Conservation (phyloP, 1,284 basidiomycete species). For the Paramarasmius palmivorus region DNA sequence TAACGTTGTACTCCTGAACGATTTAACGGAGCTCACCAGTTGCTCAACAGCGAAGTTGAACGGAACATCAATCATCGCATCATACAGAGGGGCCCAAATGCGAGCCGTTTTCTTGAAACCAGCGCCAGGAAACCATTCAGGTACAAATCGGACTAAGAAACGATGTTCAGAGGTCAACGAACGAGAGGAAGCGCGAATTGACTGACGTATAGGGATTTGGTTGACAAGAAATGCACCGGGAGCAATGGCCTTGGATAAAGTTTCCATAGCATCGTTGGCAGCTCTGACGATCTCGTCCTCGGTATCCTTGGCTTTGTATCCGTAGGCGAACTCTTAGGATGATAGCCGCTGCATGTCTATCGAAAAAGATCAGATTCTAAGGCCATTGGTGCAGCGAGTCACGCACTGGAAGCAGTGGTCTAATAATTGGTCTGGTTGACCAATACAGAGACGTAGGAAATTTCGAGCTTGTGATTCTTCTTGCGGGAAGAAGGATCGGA, state of each 20-base stretch:
- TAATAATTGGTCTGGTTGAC: slow-evolving; percentile 17
- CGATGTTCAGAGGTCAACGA: slow-evolving; percentile 19
- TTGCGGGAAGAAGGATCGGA: slow-evolving; percentile 18
- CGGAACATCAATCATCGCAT: slow-evolving; percentile 24
- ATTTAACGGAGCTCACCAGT: slow-evolving; percentile 16
- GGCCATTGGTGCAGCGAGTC: neutral
- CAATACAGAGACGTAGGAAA: slow-evolving; percentile 26
- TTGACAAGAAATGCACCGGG: slow-evolving; percentile 34
- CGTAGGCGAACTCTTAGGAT: slow-evolving; percentile 32
- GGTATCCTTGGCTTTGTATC: slow-evolving; percentile 25
- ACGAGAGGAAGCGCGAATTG: neutral
- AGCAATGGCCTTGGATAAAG: slow-evolving; percentile 18
- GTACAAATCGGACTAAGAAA: slow-evolving; percentile 16
- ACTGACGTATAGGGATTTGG: slow-evolving; percentile 29
- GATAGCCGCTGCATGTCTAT: slow-evolving; percentile 28
- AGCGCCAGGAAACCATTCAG: slow-evolving; percentile 37
- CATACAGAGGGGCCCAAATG: slow-evolving; percentile 19
- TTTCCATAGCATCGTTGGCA: slow-evolving; percentile 21
- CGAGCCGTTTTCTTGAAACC: slow-evolving; percentile 29
- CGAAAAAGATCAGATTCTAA: neutral
- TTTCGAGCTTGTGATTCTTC: slow-evolving; percentile 24
- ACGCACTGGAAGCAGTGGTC: slow-evolving; percentile 21
- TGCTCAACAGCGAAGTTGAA: slow-evolving; percentile 28
- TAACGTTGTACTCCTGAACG: too few relatives aligned
- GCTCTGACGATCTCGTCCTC: slow-evolving; percentile 25